Evolutionary conservation across 805 yeast genomes (phyloP).

Genomic region (Martiniozyma abietophila): DNA sequence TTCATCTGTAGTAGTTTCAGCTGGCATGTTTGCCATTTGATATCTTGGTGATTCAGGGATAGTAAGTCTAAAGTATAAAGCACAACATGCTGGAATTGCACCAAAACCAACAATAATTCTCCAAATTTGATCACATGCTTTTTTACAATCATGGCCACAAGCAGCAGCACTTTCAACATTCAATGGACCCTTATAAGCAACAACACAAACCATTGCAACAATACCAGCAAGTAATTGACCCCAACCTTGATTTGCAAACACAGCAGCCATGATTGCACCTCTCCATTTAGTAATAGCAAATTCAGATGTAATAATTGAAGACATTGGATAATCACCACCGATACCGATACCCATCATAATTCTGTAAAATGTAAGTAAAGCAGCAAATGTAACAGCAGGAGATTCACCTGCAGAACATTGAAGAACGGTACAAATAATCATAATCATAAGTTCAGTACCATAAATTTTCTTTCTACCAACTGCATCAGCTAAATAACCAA

Average conservation of each 20-base stretch:
- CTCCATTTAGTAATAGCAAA: slow-evolving; percentile 93
- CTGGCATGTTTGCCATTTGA: slow-evolving; percentile 47
- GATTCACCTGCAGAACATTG: slow-evolving; percentile 71
- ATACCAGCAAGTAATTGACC: slow-evolving; percentile 88
- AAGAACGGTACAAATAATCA: slow-evolving; percentile 69
- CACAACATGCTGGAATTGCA: slow-evolving; percentile 77
- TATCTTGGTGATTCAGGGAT: slow-evolving; percentile 94
- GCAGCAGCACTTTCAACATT: slow-evolving; percentile 45
- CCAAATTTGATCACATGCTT: slow-evolving; percentile 92
- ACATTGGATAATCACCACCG: slow-evolving; percentile 94
- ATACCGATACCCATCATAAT: slow-evolving; percentile 91
- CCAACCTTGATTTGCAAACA: slow-evolving; percentile 94
- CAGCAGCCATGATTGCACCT: slow-evolving; percentile 97
- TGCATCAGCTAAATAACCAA: slow-evolving; percentile 74
- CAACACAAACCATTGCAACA: slow-evolving; percentile 66
- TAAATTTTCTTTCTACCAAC: slow-evolving; percentile 83
- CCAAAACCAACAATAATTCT: slow-evolving; percentile 86
- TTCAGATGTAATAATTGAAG: slow-evolving; percentile 89
- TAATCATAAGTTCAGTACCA: slow-evolving; percentile 78
- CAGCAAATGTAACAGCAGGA: slow-evolving; percentile 65
- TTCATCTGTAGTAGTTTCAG: slow-evolving; percentile 36
- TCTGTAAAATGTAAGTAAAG: slow-evolving; percentile 69
- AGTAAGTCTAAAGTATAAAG: slow-evolving; percentile 85
- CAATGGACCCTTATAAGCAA: slow-evolving; percentile 62
- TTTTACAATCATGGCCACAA: slow-evolving; percentile 60